phyloP scores from a whole-genome alignment of 148 eudicot genomes.

The Amaranthus hypochondriacus region DNA sequence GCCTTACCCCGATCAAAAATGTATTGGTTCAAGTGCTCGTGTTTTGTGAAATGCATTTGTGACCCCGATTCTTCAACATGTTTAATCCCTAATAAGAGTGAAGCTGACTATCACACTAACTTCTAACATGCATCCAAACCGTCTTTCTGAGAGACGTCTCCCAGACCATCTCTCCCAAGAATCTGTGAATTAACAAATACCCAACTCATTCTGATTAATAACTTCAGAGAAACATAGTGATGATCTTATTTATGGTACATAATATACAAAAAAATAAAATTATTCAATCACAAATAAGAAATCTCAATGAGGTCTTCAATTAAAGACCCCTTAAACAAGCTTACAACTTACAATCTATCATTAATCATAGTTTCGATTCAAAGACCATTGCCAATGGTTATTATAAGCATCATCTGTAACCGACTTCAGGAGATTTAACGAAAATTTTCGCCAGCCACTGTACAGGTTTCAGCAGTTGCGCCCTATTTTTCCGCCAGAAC shows the following conservation, averaged over 20 bases:
- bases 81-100: too few relatives aligned
- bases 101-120: too few relatives aligned
- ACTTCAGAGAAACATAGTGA: slow-evolving; percentile 9
- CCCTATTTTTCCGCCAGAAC: slow-evolving; percentile 85
- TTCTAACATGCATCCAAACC: too few relatives aligned
- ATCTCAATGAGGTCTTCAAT: slow-evolving; percentile 9
- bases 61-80: too few relatives aligned
- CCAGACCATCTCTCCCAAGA: too few relatives aligned
- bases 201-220: slow-evolving; percentile 7
- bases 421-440: slow-evolving; percentile 43
- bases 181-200: background rate
- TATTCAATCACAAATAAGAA: slow-evolving; percentile 3
- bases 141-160: too few relatives aligned
- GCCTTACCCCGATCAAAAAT: too few relatives aligned
- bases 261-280: slow-evolving; percentile 18
- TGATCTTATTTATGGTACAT: slow-evolving; percentile 12
- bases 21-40: too few relatives aligned
- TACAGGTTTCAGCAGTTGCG: slow-evolving; percentile 52
- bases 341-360: background rate
- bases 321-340: background rate
- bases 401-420: slow-evolving; percentile 29
- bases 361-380: background rate
- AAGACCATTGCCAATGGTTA: background rate
- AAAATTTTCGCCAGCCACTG: slow-evolving; percentile 54
- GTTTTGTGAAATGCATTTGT: too few relatives aligned